A percentile compares a stretch with the other conserved stretches of the same genome.
Conservation (phyloP, 177 flowering plant genomes). For the Vitis hybrid region DNA sequence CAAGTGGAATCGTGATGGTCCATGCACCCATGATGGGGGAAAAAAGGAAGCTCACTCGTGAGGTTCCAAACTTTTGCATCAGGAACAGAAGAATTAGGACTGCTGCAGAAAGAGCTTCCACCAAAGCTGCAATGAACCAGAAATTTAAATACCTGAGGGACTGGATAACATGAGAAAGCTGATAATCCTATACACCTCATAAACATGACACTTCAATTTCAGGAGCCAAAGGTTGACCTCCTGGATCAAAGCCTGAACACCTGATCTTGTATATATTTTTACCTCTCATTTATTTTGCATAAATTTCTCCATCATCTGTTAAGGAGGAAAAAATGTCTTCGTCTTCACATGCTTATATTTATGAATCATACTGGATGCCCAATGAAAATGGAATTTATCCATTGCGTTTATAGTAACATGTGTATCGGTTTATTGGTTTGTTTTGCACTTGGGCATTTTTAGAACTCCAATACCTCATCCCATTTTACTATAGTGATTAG, state of each 20-base stretch:
- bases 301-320: too few species aligned
- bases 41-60: conserved; percentile 76
- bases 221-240: background rate
- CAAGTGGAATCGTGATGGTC: conserved; percentile 62
- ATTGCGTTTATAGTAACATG: background rate
- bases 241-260: too few species aligned
- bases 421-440: background rate
- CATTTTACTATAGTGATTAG: too few species aligned
- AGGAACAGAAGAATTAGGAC: conserved; percentile 66
- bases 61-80: conserved; percentile 78
- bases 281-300: too few species aligned
- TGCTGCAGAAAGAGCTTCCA: conserved; percentile 67
- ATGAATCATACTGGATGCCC: background rate
- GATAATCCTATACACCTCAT: background rate
- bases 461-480: too few species aligned
- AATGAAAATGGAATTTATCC: background rate
- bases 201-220: background rate
- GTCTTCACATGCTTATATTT: too few species aligned
- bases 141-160: background rate
- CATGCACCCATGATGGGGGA: conserved; percentile 87
- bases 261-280: too few species aligned
- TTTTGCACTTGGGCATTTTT: too few species aligned
- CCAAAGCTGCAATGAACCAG: conserved; percentile 47
- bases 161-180: background rate
- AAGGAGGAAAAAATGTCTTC: too few species aligned